phyloP scores from a whole-genome alignment of 441 rosid genomes.

The Adansonia madagascariensis region DNA sequence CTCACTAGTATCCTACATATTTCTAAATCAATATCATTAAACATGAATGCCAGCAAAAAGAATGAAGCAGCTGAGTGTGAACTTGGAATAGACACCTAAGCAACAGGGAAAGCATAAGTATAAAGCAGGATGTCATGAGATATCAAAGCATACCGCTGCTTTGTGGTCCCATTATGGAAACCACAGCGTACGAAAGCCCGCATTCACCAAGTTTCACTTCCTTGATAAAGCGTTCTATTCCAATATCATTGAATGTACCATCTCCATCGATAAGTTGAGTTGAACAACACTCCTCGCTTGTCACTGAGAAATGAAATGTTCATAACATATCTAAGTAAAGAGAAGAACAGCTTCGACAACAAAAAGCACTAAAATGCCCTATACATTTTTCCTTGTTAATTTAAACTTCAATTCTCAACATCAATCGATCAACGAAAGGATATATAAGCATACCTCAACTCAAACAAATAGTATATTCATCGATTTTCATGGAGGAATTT shows the following conservation, averaged over 20 bases:
- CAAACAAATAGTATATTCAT: not conserved
- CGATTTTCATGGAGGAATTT: slow-evolving; percentile 1
- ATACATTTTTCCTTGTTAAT: not conserved
- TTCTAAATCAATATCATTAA: not conserved
- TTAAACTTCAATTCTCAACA: slow-evolving; percentile 1
- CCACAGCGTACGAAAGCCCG: slow-evolving; percentile 94
- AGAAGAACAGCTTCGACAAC: not conserved
- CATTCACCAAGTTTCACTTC: slow-evolving; percentile 73
- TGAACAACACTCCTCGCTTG: slow-evolving; percentile 55
- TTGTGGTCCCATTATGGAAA: slow-evolving; percentile 99
- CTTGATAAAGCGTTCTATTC: slow-evolving; percentile 77
- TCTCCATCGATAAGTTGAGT: slow-evolving; percentile 95
- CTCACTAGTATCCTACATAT: not conserved
- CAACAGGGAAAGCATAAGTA: slow-evolving; percentile 7
- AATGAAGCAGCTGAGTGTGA: not conserved
- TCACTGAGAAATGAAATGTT: slow-evolving; percentile 39
- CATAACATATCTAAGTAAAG: slow-evolving; percentile 22
- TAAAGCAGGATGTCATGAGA: slow-evolving; percentile 19
- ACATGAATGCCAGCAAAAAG: not conserved
- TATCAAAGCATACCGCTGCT: slow-evolving; percentile 66
- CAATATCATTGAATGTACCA: slow-evolving; percentile 69
- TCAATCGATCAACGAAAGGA: not conserved
- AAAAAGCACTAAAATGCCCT: not conserved
- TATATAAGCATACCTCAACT: not conserved
- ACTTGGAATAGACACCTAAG: not conserved